Base-by-base conservation (phyloP, 768 basidiomycete species). In the Crassisporium funariophilum region DNA sequence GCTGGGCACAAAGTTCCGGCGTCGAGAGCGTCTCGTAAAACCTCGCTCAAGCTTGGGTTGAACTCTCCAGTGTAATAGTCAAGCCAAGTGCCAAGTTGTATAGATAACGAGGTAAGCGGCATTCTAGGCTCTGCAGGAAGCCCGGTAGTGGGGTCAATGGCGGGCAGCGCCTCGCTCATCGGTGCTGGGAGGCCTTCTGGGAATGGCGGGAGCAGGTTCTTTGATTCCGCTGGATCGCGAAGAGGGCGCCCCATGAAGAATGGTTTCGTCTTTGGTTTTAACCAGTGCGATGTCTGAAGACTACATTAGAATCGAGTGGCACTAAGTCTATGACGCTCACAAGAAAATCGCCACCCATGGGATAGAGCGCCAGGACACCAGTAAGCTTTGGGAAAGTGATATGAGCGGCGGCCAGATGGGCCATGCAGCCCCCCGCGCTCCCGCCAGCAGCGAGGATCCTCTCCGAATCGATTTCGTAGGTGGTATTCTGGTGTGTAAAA, bases 81-180 rank as follows among this genome's bases (percentile, higher is more conserved):
- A 2, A 86, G 57, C 41, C 66, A 77, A 2, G 59, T 58, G 16
- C 83, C 84, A n/a, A 78, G 67, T 56, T 86, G 85, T n/a, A 83
- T 63, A 51, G 79, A 83, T 10, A 86, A n/a, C n/a, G n/a, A 62
- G 4, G 79, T 69, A 40, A 85, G 66, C 9, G 74, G 67, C 80
- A 81, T 82, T 34, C 84, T 76, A 8, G 77, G 78, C 52, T 82
- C 82, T 1, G 77, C 75, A 3, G 83, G 83, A 53, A 72, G 78
- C 12, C 80, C 81, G 0, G 82, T 79, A n/a, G n/a, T n/a, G n/a
- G n/a, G n/a, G n/a, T n/a, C n/a, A 2, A 71, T 79, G 4, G 67
- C 63, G 6, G 78, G 64, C 0, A 69, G 60, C 2, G 80, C 82
- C 23, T 73, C 75, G 5, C 74, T 58, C 1, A 61, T 66, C 17